Evolutionary conservation across 495 filamentous ascomycete species (phyloP), one percentile per base, ranked within the genome.

Genomic region (Daldinia bambusicola): DNA sequence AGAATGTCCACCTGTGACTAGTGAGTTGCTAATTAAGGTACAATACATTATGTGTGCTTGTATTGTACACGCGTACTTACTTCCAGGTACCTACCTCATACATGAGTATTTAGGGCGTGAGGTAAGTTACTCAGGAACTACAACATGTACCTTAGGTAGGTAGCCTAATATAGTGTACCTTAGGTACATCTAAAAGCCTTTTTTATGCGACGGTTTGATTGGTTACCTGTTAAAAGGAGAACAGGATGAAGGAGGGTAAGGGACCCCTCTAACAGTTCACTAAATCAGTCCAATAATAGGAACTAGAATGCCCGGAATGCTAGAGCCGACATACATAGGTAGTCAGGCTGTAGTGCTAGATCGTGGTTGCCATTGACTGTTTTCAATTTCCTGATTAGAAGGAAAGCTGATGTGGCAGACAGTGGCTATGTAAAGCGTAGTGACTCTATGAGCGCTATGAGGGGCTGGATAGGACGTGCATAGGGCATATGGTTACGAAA

Each of bases 361-460:
- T 64, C 31, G 37, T 45, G 60, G 36, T 50, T 50, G 43, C 60
- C 52, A 68, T 72, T 55, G 48, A 61, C 53, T 59, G 31, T 26
- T 40, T 72, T 68, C 65, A 65, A 63, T 68, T 65, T 68, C 70
- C 70, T 51, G 56, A 68, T 68, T 48, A 72, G 70, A 61, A 65
- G 56, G 60, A 61, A 61, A 64, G 64, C 60, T 68, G 40, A 72
- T 64, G 70, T 61, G 65, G 69, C 60, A 55, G 43, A 48, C 4
- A 30, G 69, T 72, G 69, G 70, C 70, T 72, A 68, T 72, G 70
- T 60, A 36, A 37, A 45, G 34, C 62, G 30, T 38, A 57, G 66
- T 69, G 59, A 58, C 40, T 56, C 50, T 40, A 36, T 6, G 34
- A 36, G 34, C 2, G 34, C 40, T n/a, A 36, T 34, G 31, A 16